A percentile compares a stretch with the other conserved stretches of the same genome.
Evolutionary conservation across 257 asterid genomes (phyloP).

Genomic region (Penstemon davidsonii): DNA sequence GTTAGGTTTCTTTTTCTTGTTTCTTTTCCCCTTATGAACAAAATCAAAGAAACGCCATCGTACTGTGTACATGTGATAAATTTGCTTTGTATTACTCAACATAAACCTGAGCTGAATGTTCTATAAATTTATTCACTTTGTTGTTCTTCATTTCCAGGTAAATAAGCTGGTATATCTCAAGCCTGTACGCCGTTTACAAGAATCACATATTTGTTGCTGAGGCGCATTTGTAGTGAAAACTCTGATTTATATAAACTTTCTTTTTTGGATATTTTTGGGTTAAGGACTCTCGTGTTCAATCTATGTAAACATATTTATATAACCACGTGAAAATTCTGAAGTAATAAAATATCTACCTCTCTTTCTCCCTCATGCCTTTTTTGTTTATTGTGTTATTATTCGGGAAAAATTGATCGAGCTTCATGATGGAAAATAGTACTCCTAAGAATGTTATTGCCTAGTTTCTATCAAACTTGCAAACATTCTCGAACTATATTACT

Average conservation of each 20-base stretch:
- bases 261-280: constrained; percentile 1
- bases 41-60: too few species aligned
- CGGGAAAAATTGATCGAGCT: too few species aligned
- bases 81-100: neutral
- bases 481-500: too few species aligned
- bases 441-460: too few species aligned
- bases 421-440: too few species aligned
- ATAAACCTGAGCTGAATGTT: neutral
- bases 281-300: neutral
- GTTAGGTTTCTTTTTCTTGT: too few species aligned
- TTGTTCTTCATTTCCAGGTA: constrained; percentile 28
- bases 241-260: neutral
- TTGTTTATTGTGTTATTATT: too few species aligned
- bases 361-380: neutral
- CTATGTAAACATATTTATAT: constrained; percentile 13
- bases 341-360: neutral
- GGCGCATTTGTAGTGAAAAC: constrained; percentile 9
- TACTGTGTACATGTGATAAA: neutral
- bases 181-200: constrained; percentile 3
- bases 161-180: constrained; percentile 25
- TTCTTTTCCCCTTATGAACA: too few species aligned
- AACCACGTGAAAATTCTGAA: neutral
- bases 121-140: neutral
- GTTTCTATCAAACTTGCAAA: too few species aligned
- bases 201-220: constrained; percentile 23